Evolutionary conservation across 768 basidiomycete species (phyloP), one percentile per base, ranked within the genome.

Genomic region (Mycena filopes): DNA sequence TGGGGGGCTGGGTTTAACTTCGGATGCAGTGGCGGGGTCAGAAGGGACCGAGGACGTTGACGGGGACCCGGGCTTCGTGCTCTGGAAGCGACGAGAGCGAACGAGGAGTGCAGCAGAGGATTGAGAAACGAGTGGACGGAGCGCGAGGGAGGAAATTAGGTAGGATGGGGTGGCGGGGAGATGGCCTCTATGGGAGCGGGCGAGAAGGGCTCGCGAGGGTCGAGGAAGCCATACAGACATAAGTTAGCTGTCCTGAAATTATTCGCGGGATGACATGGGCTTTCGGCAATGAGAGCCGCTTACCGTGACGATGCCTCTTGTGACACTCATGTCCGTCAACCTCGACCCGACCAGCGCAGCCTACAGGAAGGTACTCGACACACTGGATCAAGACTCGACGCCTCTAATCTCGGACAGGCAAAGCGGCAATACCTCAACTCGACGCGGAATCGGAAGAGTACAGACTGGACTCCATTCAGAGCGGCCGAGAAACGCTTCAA

Each of bases 221-320:
- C 89, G 87, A 58, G 90, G 90, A 41, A 93, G 81, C 89, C 90
- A 92, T 86, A 93, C 48, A 77, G 90, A 92, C 92, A 93, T 93
- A 56, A 58, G 67, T 55, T 60, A 46, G 42, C 48, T 53, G 49
- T 41, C n/a, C 41, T 36, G 43, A 66, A 60, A 49, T 60, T 63
- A 62, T 65, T 48, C 31, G 42, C 23, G 43, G 53, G 23, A 56
- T 66, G 59, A 62, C 60, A 59, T 55, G 46, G 21, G 36, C 50
- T 20, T 20, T 48, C 54, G 54, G 60, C 60, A 51, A 25, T n/a
- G 21, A 25, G 40, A 42, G 29, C 36, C 33, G 38, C 28, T 41
- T 38, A 38, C 53, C 3, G 20, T 38, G 3, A 6, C 7, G 21
- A 36, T 36, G 11, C 36, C 36, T 36, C 15, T 25, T 50, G 29